Base-by-base conservation (phyloP, 2,329 filamentous ascomycete species). In the Botrytis galanthina region DNA sequence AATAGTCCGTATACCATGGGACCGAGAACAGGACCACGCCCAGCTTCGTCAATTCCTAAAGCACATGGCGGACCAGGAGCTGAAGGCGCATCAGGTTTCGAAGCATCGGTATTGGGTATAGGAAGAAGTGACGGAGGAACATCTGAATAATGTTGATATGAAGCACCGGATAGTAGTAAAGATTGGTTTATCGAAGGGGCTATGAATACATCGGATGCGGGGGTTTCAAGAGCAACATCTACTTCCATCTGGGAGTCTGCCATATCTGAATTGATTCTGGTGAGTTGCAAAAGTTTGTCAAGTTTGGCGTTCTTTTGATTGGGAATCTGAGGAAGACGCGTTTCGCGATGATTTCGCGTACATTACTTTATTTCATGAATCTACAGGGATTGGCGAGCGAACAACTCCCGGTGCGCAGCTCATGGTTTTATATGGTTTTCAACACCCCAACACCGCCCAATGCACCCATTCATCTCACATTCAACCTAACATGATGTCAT, bases 21-120 rank as follows among this genome's bases (percentile, higher is more conserved):
- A 77, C 93, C 95, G 20, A 98, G 88, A n/a, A 98, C 95, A 37
- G 95, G 95, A 1, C 95, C 95, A 80, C 95, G 90, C 63, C 95
- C 95, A 77, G 95, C 95, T 85, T 98, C 95, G 82, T 98, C 95
- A 69, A 98, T 92, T 75, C 95, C 95, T 35, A 98, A 87, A 32
- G 92, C 91, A 82, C 93, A 96, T 80, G 90, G 87, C 73, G 86
- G 87, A 29, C 82, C 83, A 62, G 83, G 78, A 61, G 82, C 81
- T 64, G 75, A 72, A n/a, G 74, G 60, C 63, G 78, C 71, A 73
- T 73, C 68, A 14, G 73, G 60, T 35, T 73, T 64, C 51, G 63
- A 60, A 29, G 75, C 70, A 35, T 75, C 60, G 29, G 73, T 61
- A 51, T 74, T 75, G 48, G 76, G 57, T 70, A 79, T 76, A 32